phyloP scores from a whole-genome alignment of 805 yeast genomes.

The Lachancea mirantina region DNA sequence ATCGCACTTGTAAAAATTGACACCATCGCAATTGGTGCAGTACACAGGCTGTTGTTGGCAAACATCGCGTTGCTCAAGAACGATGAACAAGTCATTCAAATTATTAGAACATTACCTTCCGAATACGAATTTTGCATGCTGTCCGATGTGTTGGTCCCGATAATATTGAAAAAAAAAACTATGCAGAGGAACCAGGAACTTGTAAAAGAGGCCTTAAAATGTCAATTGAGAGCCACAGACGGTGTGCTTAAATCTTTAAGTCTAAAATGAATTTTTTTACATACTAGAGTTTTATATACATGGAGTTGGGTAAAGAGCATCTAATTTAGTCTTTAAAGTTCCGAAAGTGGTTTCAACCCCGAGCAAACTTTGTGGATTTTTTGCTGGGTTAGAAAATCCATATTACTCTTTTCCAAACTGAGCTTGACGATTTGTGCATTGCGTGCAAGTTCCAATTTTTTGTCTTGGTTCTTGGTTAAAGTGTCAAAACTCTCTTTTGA shows the following conservation, averaged over 20 bases:
- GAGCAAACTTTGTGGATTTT: conserved; percentile 26
- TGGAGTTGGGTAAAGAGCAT: neutral
- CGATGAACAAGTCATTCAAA: conserved; percentile 6
- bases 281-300: conserved; percentile 6
- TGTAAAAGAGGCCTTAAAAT: conserved; percentile 19
- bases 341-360: conserved; percentile 25
- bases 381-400: conserved; percentile 15
- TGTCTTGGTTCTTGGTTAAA: conserved; percentile 15
- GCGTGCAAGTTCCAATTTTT: conserved; percentile 11
- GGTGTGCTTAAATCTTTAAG: neutral
- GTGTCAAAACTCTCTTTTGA: conserved; percentile 11
- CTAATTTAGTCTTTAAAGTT: conserved; percentile 12
- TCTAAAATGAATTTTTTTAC: neutral
- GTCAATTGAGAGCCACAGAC: neutral
- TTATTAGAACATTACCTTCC: conserved; percentile 17
- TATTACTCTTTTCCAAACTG: conserved; percentile 18
- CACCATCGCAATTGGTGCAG: too few species aligned
- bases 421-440: conserved; percentile 22
- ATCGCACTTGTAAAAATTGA: too few species aligned
- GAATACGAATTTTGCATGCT: conserved; percentile 12
- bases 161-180: conserved; percentile 11
- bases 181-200: conserved; percentile 11
- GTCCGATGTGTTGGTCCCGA: conserved; percentile 12
- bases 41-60: conserved; percentile 15
- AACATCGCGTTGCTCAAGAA: conserved; percentile 13